These are phyloP conservation scores for Neonectria magnoliae DNA, from an alignment of 2,329 filamentous ascomycete species.

Conservation along the genomic window DNA sequence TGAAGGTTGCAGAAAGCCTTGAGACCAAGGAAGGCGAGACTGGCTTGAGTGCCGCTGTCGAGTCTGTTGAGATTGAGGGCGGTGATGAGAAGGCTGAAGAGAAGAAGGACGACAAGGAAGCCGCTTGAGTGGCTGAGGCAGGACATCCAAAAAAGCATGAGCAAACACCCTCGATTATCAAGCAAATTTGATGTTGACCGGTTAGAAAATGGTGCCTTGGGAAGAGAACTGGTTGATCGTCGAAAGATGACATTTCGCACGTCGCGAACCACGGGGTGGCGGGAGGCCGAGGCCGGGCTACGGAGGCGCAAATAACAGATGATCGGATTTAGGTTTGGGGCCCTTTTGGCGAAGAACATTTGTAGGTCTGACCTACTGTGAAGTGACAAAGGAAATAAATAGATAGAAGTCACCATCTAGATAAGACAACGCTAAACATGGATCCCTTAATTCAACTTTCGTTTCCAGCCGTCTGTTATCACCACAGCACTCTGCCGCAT, in stretches of 20 bases:
- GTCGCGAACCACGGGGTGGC: not conserved
- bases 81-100: constrained; percentile 43
- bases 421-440: not conserved
- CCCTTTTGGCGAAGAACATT: not conserved
- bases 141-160: not conserved
- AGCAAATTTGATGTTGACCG: not conserved
- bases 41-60: constrained; percentile 53
- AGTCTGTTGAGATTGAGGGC: constrained; percentile 52
- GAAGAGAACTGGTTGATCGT: not conserved
- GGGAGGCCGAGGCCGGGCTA: not conserved
- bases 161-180: not conserved
- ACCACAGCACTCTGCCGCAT: no score
- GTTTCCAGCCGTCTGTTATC: not conserved
- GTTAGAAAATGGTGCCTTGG: not conserved
- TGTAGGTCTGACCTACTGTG: not conserved
- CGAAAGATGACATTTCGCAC: not conserved
- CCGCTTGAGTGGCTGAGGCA: constrained; percentile 7
- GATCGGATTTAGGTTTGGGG: not conserved
- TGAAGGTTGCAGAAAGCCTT: constrained; percentile 58
- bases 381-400: not conserved
- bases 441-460: not conserved
- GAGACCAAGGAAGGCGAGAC: constrained; percentile 59
- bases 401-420: not conserved
- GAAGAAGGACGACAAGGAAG: constrained; percentile 29
- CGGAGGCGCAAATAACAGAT: not conserved